Conservation (phyloP, 2,329 filamentous ascomycete genomes). For the Keithomyces neogunnii region DNA sequence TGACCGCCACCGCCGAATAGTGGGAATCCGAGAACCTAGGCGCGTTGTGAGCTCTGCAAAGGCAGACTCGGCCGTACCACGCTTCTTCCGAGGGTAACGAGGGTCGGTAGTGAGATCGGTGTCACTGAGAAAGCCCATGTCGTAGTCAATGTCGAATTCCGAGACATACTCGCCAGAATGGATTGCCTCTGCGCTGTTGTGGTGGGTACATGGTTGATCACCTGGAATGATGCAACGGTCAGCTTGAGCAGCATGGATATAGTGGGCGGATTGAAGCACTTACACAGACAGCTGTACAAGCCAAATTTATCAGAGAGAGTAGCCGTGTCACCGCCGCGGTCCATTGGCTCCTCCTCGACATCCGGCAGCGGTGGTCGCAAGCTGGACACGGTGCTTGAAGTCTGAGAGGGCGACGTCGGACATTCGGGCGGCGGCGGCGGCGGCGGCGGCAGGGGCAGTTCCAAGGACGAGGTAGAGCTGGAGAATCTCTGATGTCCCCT, state of each 20-base stretch:
- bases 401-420: slow-evolving; percentile 16
- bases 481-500: slow-evolving; percentile 56
- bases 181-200: slow-evolving; percentile 33
- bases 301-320: slow-evolving; percentile 25
- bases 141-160: slow-evolving; percentile 50
- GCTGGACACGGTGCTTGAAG: slow-evolving; percentile 37
- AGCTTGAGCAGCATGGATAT: background rate
- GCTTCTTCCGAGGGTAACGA: slow-evolving; percentile 43
- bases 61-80: slow-evolving; percentile 47
- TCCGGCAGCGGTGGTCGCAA: slow-evolving; percentile 63
- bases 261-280: slow-evolving; percentile 29
- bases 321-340: slow-evolving; percentile 50
- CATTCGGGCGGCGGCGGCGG: slow-evolving; percentile 14
- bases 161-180: slow-evolving; percentile 28
- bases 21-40: slow-evolving; percentile 53
- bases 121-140: slow-evolving; percentile 58
- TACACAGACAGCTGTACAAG: slow-evolving; percentile 67
- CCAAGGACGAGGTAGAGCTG: slow-evolving; percentile 73
- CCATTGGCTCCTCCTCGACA: slow-evolving; percentile 74
- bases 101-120: slow-evolving; percentile 43
- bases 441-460: slow-evolving; percentile 37
- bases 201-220: slow-evolving; percentile 53
- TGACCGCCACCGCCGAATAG: slow-evolving; percentile 42
- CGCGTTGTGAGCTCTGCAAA: slow-evolving; percentile 56
- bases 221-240: slow-evolving; percentile 29